Conservation (phyloP, 352 stramenopile species). For the Phytophthora parvispora region DNA sequence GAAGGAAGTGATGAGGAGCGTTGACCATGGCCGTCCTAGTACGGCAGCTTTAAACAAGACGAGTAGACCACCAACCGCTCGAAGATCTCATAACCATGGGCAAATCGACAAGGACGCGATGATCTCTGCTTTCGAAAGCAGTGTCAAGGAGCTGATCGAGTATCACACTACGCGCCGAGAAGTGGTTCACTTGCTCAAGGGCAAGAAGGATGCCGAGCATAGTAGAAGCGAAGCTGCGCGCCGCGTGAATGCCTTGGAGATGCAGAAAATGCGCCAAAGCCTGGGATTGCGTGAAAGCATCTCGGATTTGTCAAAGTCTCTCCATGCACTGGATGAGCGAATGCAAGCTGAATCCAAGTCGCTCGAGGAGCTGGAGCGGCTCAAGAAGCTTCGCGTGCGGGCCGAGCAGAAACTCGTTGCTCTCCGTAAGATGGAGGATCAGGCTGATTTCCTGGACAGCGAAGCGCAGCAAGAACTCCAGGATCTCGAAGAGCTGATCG, state of each 20-base stretch:
- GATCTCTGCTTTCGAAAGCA: constrained; percentile 56
- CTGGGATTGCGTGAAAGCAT: constrained; percentile 82
- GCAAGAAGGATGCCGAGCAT: constrained; percentile 71
- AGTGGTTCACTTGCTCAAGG: constrained; percentile 70
- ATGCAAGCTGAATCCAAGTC: constrained; percentile 70
- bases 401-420: constrained; percentile 72
- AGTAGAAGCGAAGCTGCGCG: constrained; percentile 63
- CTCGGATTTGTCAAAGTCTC: constrained; percentile 70
- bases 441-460: constrained; percentile 65
- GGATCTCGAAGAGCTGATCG: constrained; percentile 81
- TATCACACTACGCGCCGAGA: constrained; percentile 67
- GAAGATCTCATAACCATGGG: constrained; percentile 4
- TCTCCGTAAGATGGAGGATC: constrained; percentile 55
- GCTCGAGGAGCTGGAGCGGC: constrained; percentile 69
- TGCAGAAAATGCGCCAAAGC: constrained; percentile 85
- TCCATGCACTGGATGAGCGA: constrained; percentile 69
- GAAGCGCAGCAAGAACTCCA: constrained; percentile 75
- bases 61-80: constrained; percentile 10
- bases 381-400: constrained; percentile 75
- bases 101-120: constrained; percentile 21
- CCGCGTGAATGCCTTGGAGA: constrained; percentile 80
- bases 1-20: constrained; percentile 16
- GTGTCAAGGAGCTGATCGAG: constrained; percentile 62
- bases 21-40: constrained; percentile 2
- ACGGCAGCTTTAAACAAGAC: constrained; percentile 15